A percentile compares a stretch with the other conserved stretches of the same genome.
phyloP scores from a whole-genome alignment of 345 rosid genomes.

The Limnanthes douglasii region DNA sequence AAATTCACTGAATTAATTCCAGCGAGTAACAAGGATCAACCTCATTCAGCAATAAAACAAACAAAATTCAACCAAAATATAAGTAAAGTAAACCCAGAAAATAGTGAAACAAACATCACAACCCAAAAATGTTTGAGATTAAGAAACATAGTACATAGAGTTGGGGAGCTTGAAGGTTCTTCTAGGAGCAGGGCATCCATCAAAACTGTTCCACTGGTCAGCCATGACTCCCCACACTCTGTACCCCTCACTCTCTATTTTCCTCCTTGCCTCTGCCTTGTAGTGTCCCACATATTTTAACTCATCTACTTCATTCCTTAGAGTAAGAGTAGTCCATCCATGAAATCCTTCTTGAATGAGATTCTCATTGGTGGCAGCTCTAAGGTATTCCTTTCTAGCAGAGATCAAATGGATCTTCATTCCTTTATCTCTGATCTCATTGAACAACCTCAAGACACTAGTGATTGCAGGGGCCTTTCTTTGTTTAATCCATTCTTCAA shows the following conservation, averaged over 20 bases:
- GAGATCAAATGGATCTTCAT: constrained; percentile 65
- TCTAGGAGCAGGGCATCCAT: constrained; percentile 46
- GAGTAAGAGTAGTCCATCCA: constrained; percentile 56
- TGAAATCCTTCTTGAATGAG: constrained; percentile 73
- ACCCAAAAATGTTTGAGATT: no score
- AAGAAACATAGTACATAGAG: constrained; percentile 52
- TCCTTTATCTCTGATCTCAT: constrained; percentile 47
- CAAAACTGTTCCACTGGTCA: constrained; percentile 72
- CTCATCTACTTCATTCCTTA: constrained; percentile 64
- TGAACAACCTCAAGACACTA: constrained; percentile 37
- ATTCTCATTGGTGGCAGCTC: constrained; percentile 70
- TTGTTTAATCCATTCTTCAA: constrained; percentile 53
- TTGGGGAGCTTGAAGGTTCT: constrained; percentile 88
- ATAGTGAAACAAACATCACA: no score
- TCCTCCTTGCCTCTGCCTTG: constrained; percentile 42
- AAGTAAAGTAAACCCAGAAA: no score
- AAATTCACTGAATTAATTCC: no score
- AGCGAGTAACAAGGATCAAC: no score
- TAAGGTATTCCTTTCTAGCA: constrained; percentile 48
- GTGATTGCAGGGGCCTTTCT: constrained; percentile 52
- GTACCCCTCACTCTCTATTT: constrained; percentile 38
- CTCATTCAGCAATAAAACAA: no score
- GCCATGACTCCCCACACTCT: constrained; percentile 71
- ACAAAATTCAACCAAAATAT: no score
- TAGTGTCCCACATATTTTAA: constrained; percentile 38